These are phyloP conservation scores for Syzygium syzygioides DNA, from an alignment of 441 rosid genomes.

Conservation along the genomic window DNA sequence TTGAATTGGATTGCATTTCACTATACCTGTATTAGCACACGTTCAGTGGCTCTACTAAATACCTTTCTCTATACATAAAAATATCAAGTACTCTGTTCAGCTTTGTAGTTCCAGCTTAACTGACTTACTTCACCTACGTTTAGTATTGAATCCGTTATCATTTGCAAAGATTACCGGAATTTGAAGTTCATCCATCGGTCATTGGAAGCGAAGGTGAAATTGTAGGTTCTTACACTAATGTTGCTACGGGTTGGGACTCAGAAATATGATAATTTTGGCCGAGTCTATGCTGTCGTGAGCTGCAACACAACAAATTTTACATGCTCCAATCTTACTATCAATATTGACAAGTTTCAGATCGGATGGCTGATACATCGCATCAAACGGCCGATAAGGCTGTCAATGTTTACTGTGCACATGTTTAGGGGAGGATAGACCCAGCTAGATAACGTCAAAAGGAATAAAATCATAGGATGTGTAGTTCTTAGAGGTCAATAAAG, in stretches of 20 bases:
- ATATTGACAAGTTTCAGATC: background rate
- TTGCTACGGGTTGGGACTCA: rapidly evolving
- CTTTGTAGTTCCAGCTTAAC: background rate
- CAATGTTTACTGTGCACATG: background rate
- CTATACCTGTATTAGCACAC: background rate
- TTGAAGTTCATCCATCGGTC: background rate
- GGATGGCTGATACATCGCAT: background rate
- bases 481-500: background rate
- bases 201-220: background rate
- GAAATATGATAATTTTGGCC: background rate
- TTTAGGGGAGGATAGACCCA: background rate
- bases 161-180: background rate
- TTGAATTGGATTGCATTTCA: too few relatives aligned
- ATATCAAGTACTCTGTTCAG: background rate
- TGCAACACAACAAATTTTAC: background rate
- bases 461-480: background rate
- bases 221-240: background rate
- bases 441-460: background rate
- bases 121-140: background rate
- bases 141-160: background rate
- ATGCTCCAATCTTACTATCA: background rate
- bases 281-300: rapidly evolving
- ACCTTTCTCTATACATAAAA: background rate
- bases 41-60: background rate
- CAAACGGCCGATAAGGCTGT: rapidly evolving